phyloP scores from a whole-genome alignment of 805 yeast genomes.

The Myxozyma neotropica region DNA sequence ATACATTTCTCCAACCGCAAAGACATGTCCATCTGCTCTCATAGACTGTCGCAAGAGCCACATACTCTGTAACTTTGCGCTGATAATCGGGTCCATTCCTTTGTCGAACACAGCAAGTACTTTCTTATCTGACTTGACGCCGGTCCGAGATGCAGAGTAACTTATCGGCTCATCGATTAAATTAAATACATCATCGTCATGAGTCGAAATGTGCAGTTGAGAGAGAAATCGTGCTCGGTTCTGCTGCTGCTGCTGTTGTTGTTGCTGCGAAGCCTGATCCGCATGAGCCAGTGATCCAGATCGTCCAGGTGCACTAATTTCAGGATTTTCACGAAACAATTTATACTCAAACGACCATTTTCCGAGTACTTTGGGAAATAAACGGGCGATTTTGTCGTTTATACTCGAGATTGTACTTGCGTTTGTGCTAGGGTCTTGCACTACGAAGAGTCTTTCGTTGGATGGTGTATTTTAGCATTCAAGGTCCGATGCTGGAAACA shows the following conservation, averaged over 20 bases:
- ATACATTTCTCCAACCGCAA: slow-evolving; percentile 52
- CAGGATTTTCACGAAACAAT: slow-evolving; percentile 65
- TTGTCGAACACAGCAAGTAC: slow-evolving; percentile 53
- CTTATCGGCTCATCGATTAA: slow-evolving; percentile 38
- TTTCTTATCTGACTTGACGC: neutral
- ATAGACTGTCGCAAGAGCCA: slow-evolving; percentile 72
- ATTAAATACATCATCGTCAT: slow-evolving; percentile 40
- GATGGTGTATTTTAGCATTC: neutral
- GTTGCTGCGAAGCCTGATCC: neutral
- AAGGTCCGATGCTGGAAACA: neutral
- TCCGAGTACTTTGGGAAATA: slow-evolving; percentile 61
- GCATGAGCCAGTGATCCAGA: slow-evolving; percentile 1
- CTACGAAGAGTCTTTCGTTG: slow-evolving; percentile 14
- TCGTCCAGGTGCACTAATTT: slow-evolving; percentile 33
- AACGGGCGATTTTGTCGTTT: slow-evolving; percentile 71
- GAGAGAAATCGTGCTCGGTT: slow-evolving; percentile 35
- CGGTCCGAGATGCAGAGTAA: slow-evolving; percentile 27
- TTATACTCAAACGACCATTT: slow-evolving; percentile 72
- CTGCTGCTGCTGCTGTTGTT: slow-evolving; percentile 7
- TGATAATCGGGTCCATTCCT: slow-evolving; percentile 57
- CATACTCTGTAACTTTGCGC: slow-evolving; percentile 62
- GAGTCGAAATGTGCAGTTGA: slow-evolving; percentile 40
- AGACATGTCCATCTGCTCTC: slow-evolving; percentile 73
- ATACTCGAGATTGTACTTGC: slow-evolving; percentile 59
- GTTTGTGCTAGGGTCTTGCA: slow-evolving; percentile 20